Evolutionary conservation across 805 yeast species (phyloP).

Genomic region (Wickerhamiella nectarea): DNA sequence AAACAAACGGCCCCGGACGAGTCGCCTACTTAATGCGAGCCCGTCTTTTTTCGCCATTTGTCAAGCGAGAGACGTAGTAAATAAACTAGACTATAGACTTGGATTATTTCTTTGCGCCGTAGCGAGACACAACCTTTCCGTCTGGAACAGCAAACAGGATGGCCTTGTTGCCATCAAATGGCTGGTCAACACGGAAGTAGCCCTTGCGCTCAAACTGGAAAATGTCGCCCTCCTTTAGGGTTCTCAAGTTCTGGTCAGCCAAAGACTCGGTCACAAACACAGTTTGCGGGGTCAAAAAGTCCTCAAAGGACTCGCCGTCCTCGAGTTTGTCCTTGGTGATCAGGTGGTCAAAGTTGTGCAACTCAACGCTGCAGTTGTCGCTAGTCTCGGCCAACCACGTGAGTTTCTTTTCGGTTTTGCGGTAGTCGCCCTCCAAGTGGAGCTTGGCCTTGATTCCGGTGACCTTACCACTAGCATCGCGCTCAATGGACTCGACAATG

Average conservation of each 20-base stretch:
- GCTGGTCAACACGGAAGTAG: constrained; percentile 67
- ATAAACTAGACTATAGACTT: neutral
- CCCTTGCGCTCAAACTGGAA: constrained; percentile 97
- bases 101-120: constrained; percentile 47
- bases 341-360: constrained; percentile 87
- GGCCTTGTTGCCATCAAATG: constrained; percentile 44
- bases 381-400: constrained; percentile 86
- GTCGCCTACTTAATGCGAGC: constrained; percentile 13
- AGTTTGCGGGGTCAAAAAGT: constrained; percentile 76
- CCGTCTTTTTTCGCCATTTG: constrained; percentile 14
- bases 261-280: constrained; percentile 66
- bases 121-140: constrained; percentile 69
- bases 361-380: constrained; percentile 57
- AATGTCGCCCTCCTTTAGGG: constrained; percentile 71
- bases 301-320: constrained; percentile 87
- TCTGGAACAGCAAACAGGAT: constrained; percentile 91
- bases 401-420: constrained; percentile 84
- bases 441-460: constrained; percentile 59
- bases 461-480: constrained; percentile 42
- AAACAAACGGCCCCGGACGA: constrained; percentile 15
- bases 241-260: constrained; percentile 67
- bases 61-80: too few relatives aligned
- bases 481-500: constrained; percentile 56
- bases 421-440: constrained; percentile 92
- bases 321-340: constrained; percentile 90